A percentile compares a stretch with the other conserved stretches of the same genome.
phyloP scores from a whole-genome alignment of 2,329 filamentous ascomycete genomes.

The Uncinocarpus reesii region DNA sequence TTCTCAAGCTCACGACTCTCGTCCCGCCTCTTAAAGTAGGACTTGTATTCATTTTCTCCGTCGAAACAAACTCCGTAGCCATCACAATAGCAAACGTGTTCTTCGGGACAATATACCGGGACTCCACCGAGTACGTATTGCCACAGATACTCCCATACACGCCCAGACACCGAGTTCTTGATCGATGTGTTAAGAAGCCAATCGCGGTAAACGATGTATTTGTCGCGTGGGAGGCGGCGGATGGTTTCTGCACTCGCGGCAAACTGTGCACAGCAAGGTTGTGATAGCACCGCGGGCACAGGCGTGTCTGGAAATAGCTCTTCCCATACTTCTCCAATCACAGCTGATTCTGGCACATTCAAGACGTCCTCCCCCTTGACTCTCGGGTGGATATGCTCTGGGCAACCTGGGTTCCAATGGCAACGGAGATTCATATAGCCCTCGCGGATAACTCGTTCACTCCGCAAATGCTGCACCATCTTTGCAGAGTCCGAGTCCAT shows the following conservation, averaged over 20 bases:
- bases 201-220: slow-evolving; percentile 49
- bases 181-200: slow-evolving; percentile 51
- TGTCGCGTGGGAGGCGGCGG: slow-evolving; percentile 41
- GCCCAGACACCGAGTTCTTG: slow-evolving; percentile 46
- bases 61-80: slow-evolving; percentile 55
- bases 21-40: too few relatives aligned
- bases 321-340: slow-evolving; percentile 39
- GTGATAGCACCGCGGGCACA: slow-evolving; percentile 43
- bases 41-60: too few relatives aligned
- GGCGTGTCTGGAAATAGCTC: slow-evolving; percentile 39
- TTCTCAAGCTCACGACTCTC: too few relatives aligned
- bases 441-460: slow-evolving; percentile 41
- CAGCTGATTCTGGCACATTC: slow-evolving; percentile 34
- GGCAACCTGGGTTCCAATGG: slow-evolving; percentile 48
- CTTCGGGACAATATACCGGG: slow-evolving; percentile 36
- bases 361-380: slow-evolving; percentile 29
- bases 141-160: slow-evolving; percentile 56
- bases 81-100: slow-evolving; percentile 53
- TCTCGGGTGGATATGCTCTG: slow-evolving; percentile 47
- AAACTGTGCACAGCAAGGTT: slow-evolving; percentile 56
- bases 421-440: slow-evolving; percentile 55
- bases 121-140: slow-evolving; percentile 50
- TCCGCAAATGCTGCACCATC: slow-evolving; percentile 43
- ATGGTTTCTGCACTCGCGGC: slow-evolving; percentile 50
- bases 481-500: slow-evolving; percentile 42